Conservation (phyloP, 2,329 filamentous ascomycete genomes). For the Tolypocladium inflatum region DNA sequence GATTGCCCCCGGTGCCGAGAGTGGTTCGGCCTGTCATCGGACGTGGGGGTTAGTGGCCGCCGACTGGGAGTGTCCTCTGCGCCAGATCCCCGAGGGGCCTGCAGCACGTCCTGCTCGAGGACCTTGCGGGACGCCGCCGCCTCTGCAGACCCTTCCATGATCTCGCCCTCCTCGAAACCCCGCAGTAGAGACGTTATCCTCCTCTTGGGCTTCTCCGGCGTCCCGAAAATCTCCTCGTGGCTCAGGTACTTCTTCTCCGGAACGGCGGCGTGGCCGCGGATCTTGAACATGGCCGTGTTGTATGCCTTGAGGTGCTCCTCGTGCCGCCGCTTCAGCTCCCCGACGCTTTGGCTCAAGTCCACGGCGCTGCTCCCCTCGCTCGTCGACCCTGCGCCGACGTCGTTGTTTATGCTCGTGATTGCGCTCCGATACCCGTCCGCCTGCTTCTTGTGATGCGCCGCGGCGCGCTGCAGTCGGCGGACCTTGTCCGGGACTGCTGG, state of each 20-base stretch:
- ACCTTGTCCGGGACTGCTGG: slow-evolving; percentile 11
- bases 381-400: slow-evolving; percentile 4
- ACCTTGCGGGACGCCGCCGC: not conserved
- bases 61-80: not conserved
- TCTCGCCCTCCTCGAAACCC: not conserved
- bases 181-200: slow-evolving; percentile 1
- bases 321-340: slow-evolving; percentile 14
- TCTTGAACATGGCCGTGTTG: slow-evolving; percentile 14
- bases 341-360: slow-evolving; percentile 5
- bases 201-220: slow-evolving; percentile 9
- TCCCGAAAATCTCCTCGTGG: slow-evolving; percentile 18
- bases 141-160: not conserved
- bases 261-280: slow-evolving; percentile 16
- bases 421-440: slow-evolving; percentile 15
- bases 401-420: slow-evolving; percentile 12
- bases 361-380: not conserved
- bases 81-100: not conserved
- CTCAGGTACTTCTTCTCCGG: slow-evolving; percentile 18
- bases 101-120: not conserved
- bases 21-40: not conserved
- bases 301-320: slow-evolving; percentile 16
- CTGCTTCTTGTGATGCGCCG: slow-evolving; percentile 20
- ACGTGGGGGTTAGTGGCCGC: not conserved
- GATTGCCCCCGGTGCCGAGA: not conserved
- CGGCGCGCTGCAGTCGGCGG: slow-evolving; percentile 15